Evolutionary conservation across 1,284 basidiomycete genomes (phyloP).

Genomic region (Moniliella sp.): DNA sequence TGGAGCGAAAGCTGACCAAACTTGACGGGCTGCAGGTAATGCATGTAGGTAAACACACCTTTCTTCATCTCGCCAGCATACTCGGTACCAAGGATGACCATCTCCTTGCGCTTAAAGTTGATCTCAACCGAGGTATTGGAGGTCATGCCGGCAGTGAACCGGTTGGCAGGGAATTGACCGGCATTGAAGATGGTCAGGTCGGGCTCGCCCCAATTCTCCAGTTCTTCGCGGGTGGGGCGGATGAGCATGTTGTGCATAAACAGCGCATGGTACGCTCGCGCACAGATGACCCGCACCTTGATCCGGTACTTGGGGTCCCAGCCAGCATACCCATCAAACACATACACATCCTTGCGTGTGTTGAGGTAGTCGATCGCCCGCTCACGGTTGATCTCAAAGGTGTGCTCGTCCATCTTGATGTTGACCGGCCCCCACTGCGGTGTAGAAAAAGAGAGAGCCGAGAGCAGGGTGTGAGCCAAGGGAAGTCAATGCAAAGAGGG

Average conservation of each 20-base stretch:
- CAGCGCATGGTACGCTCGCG: slow-evolving; percentile 91
- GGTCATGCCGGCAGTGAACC: slow-evolving; percentile 99
- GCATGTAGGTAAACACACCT: slow-evolving; percentile 99
- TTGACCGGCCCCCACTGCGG: slow-evolving; percentile 77
- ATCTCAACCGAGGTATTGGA: slow-evolving; percentile 96
- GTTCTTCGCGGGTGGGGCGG: slow-evolving; percentile 80
- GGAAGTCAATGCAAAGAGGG: no score
- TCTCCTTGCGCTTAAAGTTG: slow-evolving; percentile 99
- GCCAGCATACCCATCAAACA: slow-evolving; percentile 91
- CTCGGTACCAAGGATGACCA: slow-evolving; percentile 98
- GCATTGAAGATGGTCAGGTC: slow-evolving; percentile 99
- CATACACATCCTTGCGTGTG: slow-evolving; percentile 86
- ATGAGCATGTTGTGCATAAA: slow-evolving; percentile 95
- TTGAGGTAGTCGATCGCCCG: slow-evolving; percentile 98
- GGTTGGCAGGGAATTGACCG: slow-evolving; percentile 97
- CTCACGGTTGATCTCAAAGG: slow-evolving; percentile 98
- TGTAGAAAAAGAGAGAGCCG: no score
- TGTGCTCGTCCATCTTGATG: slow-evolving; percentile 94
- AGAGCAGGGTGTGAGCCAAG: no score
- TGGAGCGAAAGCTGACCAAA: slow-evolving; percentile 93
- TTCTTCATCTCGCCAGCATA: slow-evolving; percentile 99
- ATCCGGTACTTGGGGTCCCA: slow-evolving; percentile 98
- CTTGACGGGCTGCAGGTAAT: slow-evolving; percentile 96
- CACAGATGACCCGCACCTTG: slow-evolving; percentile 97
- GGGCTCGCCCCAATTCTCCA: slow-evolving; percentile 84